phyloP scores from a whole-genome alignment of 345 rosid species.

The Citrus australasica region DNA sequence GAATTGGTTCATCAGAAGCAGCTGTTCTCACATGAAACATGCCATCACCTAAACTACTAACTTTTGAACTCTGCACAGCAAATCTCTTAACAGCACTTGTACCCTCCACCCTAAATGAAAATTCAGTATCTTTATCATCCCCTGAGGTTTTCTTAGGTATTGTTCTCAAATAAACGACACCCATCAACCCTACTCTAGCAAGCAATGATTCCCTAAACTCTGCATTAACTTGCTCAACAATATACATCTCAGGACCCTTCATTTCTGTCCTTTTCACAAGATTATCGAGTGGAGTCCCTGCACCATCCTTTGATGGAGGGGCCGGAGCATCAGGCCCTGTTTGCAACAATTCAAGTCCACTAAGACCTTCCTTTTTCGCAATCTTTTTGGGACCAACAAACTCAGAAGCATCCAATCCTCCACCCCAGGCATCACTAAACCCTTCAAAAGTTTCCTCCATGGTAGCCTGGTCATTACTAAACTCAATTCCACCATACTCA shows the following conservation, averaged over 20 bases:
- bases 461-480: slow-evolving; percentile 81
- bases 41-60: slow-evolving; percentile 85
- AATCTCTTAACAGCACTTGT: slow-evolving; percentile 73
- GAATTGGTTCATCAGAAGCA: slow-evolving; percentile 84
- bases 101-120: slow-evolving; percentile 82
- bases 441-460: slow-evolving; percentile 90
- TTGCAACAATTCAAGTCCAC: slow-evolving; percentile 92
- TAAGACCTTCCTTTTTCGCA: slow-evolving; percentile 76
- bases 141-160: slow-evolving; percentile 61
- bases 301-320: slow-evolving; percentile 42
- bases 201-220: slow-evolving; percentile 96
- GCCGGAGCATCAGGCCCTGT: slow-evolving; percentile 52
- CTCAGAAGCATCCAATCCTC: slow-evolving; percentile 95
- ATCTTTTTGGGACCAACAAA: slow-evolving; percentile 77
- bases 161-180: slow-evolving; percentile 82
- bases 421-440: slow-evolving; percentile 94
- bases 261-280: slow-evolving; percentile 74
- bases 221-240: slow-evolving; percentile 80
- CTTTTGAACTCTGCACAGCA: slow-evolving; percentile 61
- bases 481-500: slow-evolving; percentile 93
- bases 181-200: slow-evolving; percentile 90
- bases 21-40: slow-evolving; percentile 93
- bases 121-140: slow-evolving; percentile 83
- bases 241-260: slow-evolving; percentile 94
- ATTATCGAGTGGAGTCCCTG: slow-evolving; percentile 65